Evolutionary conservation across 805 yeast species (phyloP).

Genomic region (Suhomyces faveliae): DNA sequence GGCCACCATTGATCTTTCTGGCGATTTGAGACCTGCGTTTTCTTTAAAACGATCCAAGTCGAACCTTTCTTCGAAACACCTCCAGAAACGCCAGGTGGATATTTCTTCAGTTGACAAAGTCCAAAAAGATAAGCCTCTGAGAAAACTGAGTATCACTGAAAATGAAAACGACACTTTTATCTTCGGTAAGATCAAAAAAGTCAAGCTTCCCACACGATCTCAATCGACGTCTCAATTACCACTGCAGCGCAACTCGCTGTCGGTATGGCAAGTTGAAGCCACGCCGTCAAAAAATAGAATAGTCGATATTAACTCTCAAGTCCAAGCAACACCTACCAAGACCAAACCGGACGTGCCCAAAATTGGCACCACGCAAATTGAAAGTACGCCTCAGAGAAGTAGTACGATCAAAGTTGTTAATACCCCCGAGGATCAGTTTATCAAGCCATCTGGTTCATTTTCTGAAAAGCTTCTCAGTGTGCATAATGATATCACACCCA

Average conservation of each 20-base stretch:
- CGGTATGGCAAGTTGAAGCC: slow-evolving; percentile 22
- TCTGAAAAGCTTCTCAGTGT: not conserved
- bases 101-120: slow-evolving; percentile 18
- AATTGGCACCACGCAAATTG: slow-evolving; percentile 17
- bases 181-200: slow-evolving; percentile 26
- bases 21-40: slow-evolving; percentile 31
- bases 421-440: slow-evolving; percentile 12
- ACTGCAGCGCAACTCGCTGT: not conserved
- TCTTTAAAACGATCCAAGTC: slow-evolving; percentile 41
- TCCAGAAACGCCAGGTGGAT: slow-evolving; percentile 42
- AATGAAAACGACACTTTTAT: slow-evolving; percentile 24
- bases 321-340: slow-evolving; percentile 9
- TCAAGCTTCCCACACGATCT: slow-evolving; percentile 10
- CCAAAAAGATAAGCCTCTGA: not conserved
- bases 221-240: not conserved
- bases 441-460: slow-evolving; percentile 1
- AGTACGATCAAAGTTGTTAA: slow-evolving; percentile 4
- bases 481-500: slow-evolving; percentile 3
- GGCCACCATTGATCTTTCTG: slow-evolving; percentile 15
- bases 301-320: slow-evolving; percentile 4
- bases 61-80: slow-evolving; percentile 35
- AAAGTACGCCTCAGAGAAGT: slow-evolving; percentile 27
- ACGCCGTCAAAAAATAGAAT: slow-evolving; percentile 22
- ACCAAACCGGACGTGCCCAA: too few relatives aligned
- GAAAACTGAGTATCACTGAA: not conserved